Conservation (phyloP, 305 asterid genomes). For the Withania somnifera region DNA sequence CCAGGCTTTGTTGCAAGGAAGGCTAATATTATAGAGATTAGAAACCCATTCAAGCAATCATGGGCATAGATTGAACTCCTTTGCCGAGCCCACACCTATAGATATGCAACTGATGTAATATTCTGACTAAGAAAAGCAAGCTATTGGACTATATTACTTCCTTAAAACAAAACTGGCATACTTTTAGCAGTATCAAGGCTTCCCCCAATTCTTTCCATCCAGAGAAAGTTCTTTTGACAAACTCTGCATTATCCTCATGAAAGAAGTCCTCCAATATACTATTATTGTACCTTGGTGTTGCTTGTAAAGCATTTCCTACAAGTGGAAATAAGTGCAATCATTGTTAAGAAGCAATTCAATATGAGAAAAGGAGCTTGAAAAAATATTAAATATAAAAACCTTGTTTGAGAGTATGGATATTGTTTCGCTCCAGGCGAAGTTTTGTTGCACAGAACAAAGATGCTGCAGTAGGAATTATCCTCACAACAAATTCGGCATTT, state of each 20-base stretch:
- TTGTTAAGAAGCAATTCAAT: conserved; percentile 12
- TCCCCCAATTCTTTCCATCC: conserved; percentile 74
- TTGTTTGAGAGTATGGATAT: conserved; percentile 54
- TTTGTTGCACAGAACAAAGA: conserved; percentile 57
- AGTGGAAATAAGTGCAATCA: conserved; percentile 11
- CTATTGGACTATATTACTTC: conserved; percentile 7
- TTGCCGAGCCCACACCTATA: conserved; percentile 91
- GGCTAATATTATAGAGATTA: conserved; percentile 54
- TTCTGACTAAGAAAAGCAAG: conserved; percentile 10
- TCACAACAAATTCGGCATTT: conserved; percentile 40
- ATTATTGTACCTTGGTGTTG: conserved; percentile 76
- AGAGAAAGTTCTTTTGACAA: conserved; percentile 43
- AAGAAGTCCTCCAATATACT: conserved; percentile 95
- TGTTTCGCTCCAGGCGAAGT: conserved; percentile 60
- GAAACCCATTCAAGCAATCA: conserved; percentile 87
- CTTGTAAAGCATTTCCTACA: conserved; percentile 30
- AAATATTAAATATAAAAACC: conserved; percentile 27
- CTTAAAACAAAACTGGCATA: conserved; percentile 26
- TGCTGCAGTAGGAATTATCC: conserved; percentile 80
- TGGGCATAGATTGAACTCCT: conserved; percentile 56
- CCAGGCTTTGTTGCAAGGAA: conserved; percentile 71
- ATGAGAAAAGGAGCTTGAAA: neutral
- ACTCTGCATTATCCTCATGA: conserved; percentile 67
- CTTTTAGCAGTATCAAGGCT: conserved; percentile 78
- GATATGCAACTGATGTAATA: conserved; percentile 14